These are phyloP conservation scores for Coniosporium tulheliwenetii DNA, from an alignment of 2,329 filamentous ascomycete species.

Conservation along the genomic window DNA sequence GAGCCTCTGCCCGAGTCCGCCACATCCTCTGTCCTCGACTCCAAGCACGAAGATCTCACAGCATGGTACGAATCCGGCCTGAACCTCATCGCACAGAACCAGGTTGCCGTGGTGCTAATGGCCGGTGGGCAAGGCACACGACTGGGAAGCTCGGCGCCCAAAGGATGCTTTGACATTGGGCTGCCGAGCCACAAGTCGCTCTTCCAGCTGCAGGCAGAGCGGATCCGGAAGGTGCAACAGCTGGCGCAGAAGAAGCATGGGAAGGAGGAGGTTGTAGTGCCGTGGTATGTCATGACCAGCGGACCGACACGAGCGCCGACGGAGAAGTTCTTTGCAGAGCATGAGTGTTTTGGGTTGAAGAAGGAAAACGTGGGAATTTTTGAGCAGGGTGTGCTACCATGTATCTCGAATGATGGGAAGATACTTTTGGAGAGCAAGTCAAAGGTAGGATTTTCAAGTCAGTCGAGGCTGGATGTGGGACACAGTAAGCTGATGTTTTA, in stretches of 20 bases:
- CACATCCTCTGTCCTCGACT: conserved; percentile 83
- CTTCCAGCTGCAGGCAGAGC: conserved; percentile 94
- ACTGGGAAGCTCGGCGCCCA: conserved; percentile 84
- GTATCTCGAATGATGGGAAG: conserved; percentile 95
- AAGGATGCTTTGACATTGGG: conserved; percentile 95
- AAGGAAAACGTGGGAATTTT: conserved; percentile 83
- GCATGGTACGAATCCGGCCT: conserved; percentile 67
- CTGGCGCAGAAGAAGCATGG: conserved; percentile 59
- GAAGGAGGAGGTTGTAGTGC: conserved; percentile 49
- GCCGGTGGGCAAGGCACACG: conserved; percentile 93
- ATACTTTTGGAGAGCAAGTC: conserved; percentile 84
- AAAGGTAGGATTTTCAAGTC: conserved; percentile 34
- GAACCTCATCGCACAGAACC: conserved; percentile 49
- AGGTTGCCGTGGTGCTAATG: conserved; percentile 82
- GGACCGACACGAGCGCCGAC: conserved; percentile 84
- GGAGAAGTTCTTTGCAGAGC: conserved; percentile 80
- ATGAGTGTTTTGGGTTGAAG: conserved; percentile 80
- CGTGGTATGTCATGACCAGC: conserved; percentile 99
- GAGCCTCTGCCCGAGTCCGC: conserved; percentile 80
- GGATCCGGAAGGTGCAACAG: conserved; percentile 73
- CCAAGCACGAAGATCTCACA: conserved; percentile 58
- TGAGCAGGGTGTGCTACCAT: conserved; percentile 91
- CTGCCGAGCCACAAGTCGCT: conserved; percentile 85
- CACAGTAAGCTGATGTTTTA: conserved; percentile 8
- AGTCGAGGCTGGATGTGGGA: no score